Evolutionary conservation across 768 basidiomycete genomes (phyloP).

Genomic region (Lactarius quietus): DNA sequence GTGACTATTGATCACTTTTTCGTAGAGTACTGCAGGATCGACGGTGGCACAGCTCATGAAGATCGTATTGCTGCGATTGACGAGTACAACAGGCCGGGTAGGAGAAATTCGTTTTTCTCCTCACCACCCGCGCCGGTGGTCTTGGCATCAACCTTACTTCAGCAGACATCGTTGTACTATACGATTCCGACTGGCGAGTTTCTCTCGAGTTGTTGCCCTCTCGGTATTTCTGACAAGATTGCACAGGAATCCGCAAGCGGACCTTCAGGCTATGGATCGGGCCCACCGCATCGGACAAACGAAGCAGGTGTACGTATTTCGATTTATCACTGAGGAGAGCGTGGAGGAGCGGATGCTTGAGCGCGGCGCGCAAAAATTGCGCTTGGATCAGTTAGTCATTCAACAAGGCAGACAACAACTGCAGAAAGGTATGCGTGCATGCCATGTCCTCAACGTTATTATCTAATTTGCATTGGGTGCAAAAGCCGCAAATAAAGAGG

Average conservation of each 20-base stretch:
- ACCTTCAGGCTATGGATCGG: constrained; percentile 98
- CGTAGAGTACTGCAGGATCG: constrained; percentile 93
- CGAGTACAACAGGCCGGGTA: constrained; percentile 92
- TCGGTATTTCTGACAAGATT: not conserved
- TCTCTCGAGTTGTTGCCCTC: not conserved
- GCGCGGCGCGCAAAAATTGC: constrained; percentile 90
- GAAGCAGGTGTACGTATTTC: constrained; percentile 95
- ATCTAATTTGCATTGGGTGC: not conserved
- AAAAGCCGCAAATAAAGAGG: constrained; percentile 90
- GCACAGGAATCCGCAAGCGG: constrained; percentile 93
- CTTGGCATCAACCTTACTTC: constrained; percentile 95
- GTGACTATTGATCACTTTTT: constrained; percentile 17
- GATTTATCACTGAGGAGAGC: constrained; percentile 95
- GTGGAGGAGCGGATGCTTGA: constrained; percentile 96
- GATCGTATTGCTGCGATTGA: constrained; percentile 95
- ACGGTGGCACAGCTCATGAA: constrained; percentile 93
- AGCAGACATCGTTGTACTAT: constrained; percentile 92
- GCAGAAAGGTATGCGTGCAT: constrained; percentile 56
- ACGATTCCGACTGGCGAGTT: constrained; percentile 89
- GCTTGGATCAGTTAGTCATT: constrained; percentile 94
- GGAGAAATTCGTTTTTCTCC: constrained; percentile 96
- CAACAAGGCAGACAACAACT: constrained; percentile 88
- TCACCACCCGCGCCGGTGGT: constrained; percentile 96
- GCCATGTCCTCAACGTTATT: not conserved
- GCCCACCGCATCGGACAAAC: constrained; percentile 97